Percentiles rank a stretch among this genome's conserved stretches.
phyloP scores from a whole-genome alignment of 768 basidiomycete genomes.

The Suillus fuscotomentosus region DNA sequence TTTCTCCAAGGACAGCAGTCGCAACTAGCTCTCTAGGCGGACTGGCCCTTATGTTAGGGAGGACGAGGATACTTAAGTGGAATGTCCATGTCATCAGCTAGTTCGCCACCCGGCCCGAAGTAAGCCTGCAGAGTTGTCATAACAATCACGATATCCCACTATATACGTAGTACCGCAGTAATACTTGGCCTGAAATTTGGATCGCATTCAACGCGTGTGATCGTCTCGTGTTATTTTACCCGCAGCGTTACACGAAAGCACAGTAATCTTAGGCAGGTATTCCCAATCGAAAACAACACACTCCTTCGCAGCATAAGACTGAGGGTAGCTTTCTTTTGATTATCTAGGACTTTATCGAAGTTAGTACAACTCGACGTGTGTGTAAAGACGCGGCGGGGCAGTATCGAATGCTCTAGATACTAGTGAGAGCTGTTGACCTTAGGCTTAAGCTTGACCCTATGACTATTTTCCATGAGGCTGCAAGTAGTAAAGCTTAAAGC shows the following conservation, averaged over 20 bases:
- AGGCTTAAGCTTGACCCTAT: neutral
- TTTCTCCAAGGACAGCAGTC: too few species aligned
- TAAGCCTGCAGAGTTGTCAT: too few species aligned
- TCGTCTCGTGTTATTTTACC: neutral
- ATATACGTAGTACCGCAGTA: too few species aligned
- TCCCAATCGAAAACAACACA: neutral
- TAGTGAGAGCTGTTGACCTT: neutral
- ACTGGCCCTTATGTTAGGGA: too few species aligned
- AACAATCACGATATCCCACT: too few species aligned
- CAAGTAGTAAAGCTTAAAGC: neutral
- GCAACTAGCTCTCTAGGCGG: too few species aligned
- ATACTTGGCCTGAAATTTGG: too few species aligned
- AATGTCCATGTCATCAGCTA: too few species aligned
- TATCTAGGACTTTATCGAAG: neutral
- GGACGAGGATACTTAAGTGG: too few species aligned
- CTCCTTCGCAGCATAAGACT: neutral
- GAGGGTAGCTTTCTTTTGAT: neutral
- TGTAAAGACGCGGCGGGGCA: neutral
- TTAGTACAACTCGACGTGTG: neutral
- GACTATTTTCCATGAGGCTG: neutral
- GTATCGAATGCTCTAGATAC: neutral
- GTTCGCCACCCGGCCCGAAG: too few species aligned
- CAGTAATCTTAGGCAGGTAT: neutral
- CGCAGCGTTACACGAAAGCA: neutral
- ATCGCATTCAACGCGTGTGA: too few species aligned